Percentiles rank a stretch among this genome's conserved stretches.
Conservation (phyloP, 2,329 filamentous ascomycete genomes). For the Neofusicoccum laricinum region DNA sequence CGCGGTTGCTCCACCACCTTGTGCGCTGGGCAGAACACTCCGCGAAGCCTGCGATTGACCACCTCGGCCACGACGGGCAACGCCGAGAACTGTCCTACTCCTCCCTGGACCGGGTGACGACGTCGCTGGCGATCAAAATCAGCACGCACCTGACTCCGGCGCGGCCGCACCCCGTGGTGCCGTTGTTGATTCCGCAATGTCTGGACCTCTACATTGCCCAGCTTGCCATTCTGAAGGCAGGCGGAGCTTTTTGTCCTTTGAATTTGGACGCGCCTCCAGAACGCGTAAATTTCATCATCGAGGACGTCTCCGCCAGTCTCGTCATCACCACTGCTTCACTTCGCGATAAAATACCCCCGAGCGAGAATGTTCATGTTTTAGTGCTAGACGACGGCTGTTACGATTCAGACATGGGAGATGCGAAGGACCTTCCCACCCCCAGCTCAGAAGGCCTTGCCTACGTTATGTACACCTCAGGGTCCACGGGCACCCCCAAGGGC, state of each 20-base stretch:
- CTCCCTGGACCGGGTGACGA: conserved; percentile 59
- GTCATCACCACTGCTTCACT: conserved; percentile 60
- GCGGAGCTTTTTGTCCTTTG: conserved; percentile 82
- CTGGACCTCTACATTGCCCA: conserved; percentile 74
- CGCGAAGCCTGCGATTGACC: conserved; percentile 59
- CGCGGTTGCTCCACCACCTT: conserved; percentile 60
- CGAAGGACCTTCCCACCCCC: not conserved
- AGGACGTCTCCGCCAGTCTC: conserved; percentile 69
- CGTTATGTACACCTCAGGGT: conserved; percentile 91
- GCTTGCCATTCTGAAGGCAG: conserved; percentile 74
- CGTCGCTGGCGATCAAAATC: conserved; percentile 55
- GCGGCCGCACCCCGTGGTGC: conserved; percentile 55
- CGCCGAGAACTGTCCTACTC: conserved; percentile 57
- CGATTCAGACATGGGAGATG: not conserved
- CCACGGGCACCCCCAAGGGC: conserved; percentile 84
- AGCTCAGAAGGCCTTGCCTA: conserved; percentile 61
- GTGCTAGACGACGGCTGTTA: conserved; percentile 34
- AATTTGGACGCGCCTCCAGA: conserved; percentile 75
- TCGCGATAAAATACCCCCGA: conserved; percentile 39
- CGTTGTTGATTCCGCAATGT: conserved; percentile 74
- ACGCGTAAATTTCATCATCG: conserved; percentile 73
- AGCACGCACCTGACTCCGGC: conserved; percentile 28
- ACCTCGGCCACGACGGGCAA: conserved; percentile 49
- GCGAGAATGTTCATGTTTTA: conserved; percentile 39
- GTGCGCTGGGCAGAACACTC: conserved; percentile 45